These are phyloP conservation scores for Taphrina flavorubra DNA, from an alignment of 1,139 yeast species.

Conservation along the genomic window DNA sequence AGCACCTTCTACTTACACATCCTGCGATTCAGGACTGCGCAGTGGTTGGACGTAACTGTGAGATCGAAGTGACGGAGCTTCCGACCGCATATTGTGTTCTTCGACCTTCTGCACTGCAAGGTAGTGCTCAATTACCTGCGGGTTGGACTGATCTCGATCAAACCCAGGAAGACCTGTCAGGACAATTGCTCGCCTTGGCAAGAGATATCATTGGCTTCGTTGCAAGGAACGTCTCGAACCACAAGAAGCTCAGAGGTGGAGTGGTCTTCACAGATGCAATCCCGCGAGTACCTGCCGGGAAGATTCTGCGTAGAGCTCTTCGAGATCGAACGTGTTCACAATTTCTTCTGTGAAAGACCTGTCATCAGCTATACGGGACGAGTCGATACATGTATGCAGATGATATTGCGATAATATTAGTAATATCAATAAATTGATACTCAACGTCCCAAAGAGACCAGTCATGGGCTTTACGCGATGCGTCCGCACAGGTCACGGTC, in stretches of 20 bases:
- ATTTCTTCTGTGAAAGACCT: neutral
- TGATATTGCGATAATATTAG: too few species aligned
- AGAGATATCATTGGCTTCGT: slow-evolving; percentile 50
- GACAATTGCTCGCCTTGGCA: slow-evolving; percentile 12
- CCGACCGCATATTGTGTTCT: slow-evolving; percentile 54
- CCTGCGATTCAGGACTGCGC: slow-evolving; percentile 53
- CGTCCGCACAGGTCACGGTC: too few species aligned
- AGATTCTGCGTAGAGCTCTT: slow-evolving; percentile 53
- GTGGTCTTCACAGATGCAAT: slow-evolving; percentile 51
- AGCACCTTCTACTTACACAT: slow-evolving; percentile 63
- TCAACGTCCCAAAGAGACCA: too few species aligned
- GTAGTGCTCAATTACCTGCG: slow-evolving; percentile 7
- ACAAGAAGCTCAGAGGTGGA: slow-evolving; percentile 55
- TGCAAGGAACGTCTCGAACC: slow-evolving; percentile 52
- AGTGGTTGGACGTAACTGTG: slow-evolving; percentile 52
- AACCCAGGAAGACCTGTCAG: neutral
- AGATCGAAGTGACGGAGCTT: slow-evolving; percentile 52
- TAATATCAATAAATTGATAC: too few species aligned
- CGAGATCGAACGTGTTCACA: slow-evolving; percentile 39
- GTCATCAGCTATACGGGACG: neutral
- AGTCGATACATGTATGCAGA: too few species aligned
- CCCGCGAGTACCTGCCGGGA: slow-evolving; percentile 55
- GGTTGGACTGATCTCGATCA: slow-evolving; percentile 34
- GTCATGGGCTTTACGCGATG: too few species aligned
- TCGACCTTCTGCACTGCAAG: slow-evolving; percentile 25